phyloP scores from a whole-genome alignment of 352 stramenopile species.

The Phytophthora nicotianae region DNA sequence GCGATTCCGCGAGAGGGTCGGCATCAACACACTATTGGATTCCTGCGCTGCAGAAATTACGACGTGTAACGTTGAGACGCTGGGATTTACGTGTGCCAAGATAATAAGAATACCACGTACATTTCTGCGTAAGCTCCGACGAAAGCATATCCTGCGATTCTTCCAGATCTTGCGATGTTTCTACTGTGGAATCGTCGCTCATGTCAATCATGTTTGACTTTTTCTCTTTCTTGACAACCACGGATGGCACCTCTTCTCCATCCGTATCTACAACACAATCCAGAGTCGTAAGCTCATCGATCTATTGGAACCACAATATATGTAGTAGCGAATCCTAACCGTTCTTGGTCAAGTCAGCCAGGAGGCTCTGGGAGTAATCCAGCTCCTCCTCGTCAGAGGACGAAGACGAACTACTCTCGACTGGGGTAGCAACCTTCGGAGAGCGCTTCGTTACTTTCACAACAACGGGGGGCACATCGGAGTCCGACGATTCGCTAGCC shows the following conservation, averaged over 20 bases:
- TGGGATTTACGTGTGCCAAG: not conserved
- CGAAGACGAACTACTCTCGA: constrained; percentile 40
- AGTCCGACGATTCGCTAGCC: constrained; percentile 42
- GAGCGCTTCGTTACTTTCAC: constrained; percentile 27
- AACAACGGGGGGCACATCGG: constrained; percentile 10
- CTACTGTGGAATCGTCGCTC: constrained; percentile 26
- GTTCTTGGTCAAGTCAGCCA: constrained; percentile 72
- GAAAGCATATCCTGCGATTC: constrained; percentile 52
- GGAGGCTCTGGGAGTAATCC: constrained; percentile 78
- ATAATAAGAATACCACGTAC: constrained; percentile 35
- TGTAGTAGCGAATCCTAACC: constrained; percentile 48
- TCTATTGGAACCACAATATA: constrained; percentile 27
- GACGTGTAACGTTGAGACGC: constrained; percentile 3
- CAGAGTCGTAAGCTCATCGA: constrained; percentile 24
- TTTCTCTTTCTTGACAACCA: constrained; percentile 34
- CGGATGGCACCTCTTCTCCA: constrained; percentile 23
- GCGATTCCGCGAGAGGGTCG: constrained; percentile 66
- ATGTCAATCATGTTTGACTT: constrained; percentile 38
- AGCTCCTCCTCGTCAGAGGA: constrained; percentile 65
- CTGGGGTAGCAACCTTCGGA: constrained; percentile 20
- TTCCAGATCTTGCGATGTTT: constrained; percentile 53
- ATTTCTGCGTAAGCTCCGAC: constrained; percentile 55
- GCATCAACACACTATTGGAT: constrained; percentile 66
- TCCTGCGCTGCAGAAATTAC: constrained; percentile 42
- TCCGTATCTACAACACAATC: constrained; percentile 35